Base-by-base conservation (phyloP, 768 basidiomycete genomes). In the Rossbeevera mucosa region DNA sequence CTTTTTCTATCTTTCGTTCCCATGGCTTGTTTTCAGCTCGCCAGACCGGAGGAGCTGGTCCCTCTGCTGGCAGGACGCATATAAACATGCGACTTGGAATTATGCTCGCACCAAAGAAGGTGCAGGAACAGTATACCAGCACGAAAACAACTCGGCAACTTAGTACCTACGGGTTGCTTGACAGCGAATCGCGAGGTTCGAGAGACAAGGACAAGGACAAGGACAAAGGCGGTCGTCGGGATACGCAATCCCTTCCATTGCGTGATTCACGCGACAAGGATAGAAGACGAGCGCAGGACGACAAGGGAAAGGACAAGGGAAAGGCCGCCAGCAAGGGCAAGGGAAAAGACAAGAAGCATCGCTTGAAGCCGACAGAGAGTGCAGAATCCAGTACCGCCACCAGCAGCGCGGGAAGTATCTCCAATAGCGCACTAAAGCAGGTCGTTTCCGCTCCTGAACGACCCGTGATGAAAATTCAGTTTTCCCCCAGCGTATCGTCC, bases 121-220 rank as follows among this genome's bases (percentile, higher is more conserved):
- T 91, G n/a, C 89, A 91, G 59, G 81, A 82, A 61, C 82, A 85
- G 14, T 91, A 80, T 60, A 89, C 87, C 16, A 88, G 81, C 59
- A 90, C 88, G 16, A 82, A 77, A 29, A 85, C 86, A 18, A 88
- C 85, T 6, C 75, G 80, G 44, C 82, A 81, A 61, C 74, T 89
- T 30, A 79, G 79, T 55, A 80, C 83, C 0, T 83, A 88, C 59
- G 86, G 86, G 9, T 66, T 88, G 22, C 72, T 89, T 40, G 79
- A 80, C 40, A 82, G 81, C 21, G 64, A 66, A 28, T 58, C 43
- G 1, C 56, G 57, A 56, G 47, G 57, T 54, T 2, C 62, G 55
- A 54, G 31, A n/a, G 68, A 69, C 9, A 57, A 40, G 22, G 54
- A 69, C 9, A 57, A 40, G 22, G 54, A 53, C 21, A 40, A 22